phyloP scores from a whole-genome alignment of 306 rosid species.

The Malus sylvestris region DNA sequence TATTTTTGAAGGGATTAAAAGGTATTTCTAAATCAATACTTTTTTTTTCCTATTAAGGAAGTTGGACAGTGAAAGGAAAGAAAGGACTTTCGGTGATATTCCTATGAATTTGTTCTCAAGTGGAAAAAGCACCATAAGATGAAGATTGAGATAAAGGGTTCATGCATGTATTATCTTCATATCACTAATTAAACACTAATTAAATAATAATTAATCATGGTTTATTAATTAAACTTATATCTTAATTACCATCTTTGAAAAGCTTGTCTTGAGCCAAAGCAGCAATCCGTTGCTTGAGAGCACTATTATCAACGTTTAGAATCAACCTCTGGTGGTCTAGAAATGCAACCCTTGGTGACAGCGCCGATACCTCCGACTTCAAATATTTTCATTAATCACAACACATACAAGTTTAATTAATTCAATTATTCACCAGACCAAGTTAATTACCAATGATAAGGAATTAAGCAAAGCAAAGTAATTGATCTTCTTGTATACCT shows the following conservation, averaged over 20 bases:
- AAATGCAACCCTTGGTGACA: slow-evolving; percentile 89
- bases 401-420: background rate
- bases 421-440: background rate
- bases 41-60: background rate
- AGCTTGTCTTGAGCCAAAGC: slow-evolving; percentile 95
- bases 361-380: slow-evolving; percentile 89
- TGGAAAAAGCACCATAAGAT: background rate
- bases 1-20: background rate
- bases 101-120: background rate
- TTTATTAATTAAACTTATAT: background rate
- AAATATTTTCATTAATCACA: background rate
- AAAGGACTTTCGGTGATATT: background rate
- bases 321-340: slow-evolving; percentile 95
- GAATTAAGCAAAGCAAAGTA: background rate
- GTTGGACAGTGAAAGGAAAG: background rate
- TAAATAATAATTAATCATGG: background rate
- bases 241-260: slow-evolving; percentile 76
- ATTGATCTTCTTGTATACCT: slow-evolving; percentile 31
- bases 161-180: background rate
- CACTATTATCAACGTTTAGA: slow-evolving; percentile 80
- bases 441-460: background rate
- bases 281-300: slow-evolving; percentile 93
- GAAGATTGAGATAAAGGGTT: background rate
- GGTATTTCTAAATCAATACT: background rate
- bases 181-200: background rate